Percentiles rank a stretch among this genome's conserved stretches.
These are phyloP conservation scores for Ceratocystis papillata DNA, from an alignment of 2,329 filamentous ascomycete species.

Conservation along the genomic window DNA sequence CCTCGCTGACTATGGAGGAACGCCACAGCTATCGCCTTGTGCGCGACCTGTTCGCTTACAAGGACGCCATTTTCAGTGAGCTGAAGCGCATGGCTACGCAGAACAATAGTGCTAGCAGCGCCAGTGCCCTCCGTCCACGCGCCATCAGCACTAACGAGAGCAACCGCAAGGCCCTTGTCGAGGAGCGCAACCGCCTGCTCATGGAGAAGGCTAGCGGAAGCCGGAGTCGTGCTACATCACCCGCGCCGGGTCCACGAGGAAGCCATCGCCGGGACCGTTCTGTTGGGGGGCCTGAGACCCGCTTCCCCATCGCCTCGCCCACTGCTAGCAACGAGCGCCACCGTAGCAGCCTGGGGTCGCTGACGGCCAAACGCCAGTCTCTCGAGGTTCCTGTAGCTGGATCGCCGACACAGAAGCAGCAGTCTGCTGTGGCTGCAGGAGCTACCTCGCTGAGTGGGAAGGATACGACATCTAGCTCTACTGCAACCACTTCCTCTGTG, in stretches of 20 bases:
- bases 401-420: slow-evolving; percentile 25
- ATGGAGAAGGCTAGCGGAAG: slow-evolving; percentile 54
- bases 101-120: slow-evolving; percentile 48
- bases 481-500: slow-evolving; percentile 24
- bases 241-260: slow-evolving; percentile 49
- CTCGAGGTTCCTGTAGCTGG: slow-evolving; percentile 63
- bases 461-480: slow-evolving; percentile 23
- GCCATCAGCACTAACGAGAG: slow-evolving; percentile 93
- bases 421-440: slow-evolving; percentile 24
- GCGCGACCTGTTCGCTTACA: slow-evolving; percentile 84
- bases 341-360: slow-evolving; percentile 41
- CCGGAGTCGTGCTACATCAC: slow-evolving; percentile 64
- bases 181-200: slow-evolving; percentile 77
- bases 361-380: slow-evolving; percentile 52
- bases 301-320: slow-evolving; percentile 72
- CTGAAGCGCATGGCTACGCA: slow-evolving; percentile 78
- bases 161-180: slow-evolving; percentile 85
- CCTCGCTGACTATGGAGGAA: slow-evolving; percentile 87
- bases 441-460: slow-evolving; percentile 26
- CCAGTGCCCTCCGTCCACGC: slow-evolving; percentile 52
- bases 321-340: slow-evolving; percentile 44
- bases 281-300: slow-evolving; percentile 58
- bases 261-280: slow-evolving; percentile 70
- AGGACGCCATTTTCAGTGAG: slow-evolving; percentile 89
- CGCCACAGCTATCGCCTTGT: slow-evolving; percentile 84